Conservation (phyloP, 768 basidiomycete species). For the Termitomyces sp. region DNA sequence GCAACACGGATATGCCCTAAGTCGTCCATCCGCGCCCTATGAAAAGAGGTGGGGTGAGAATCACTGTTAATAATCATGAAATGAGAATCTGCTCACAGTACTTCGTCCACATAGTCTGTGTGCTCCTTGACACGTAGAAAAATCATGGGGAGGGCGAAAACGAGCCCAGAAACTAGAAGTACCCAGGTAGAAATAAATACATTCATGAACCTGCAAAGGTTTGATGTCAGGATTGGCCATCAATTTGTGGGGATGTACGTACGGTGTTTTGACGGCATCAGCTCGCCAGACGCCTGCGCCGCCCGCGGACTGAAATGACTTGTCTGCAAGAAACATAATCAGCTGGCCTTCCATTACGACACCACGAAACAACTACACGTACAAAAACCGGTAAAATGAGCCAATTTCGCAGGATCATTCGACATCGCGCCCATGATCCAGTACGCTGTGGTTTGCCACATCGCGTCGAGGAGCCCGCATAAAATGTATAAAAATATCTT, state of each 20-base stretch:
- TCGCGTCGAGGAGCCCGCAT: conserved; percentile 73
- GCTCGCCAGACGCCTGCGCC: conserved; percentile 71
- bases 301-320: conserved; percentile 74
- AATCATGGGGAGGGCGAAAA: conserved; percentile 74
- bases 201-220: conserved; percentile 51
- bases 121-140: conserved; percentile 64
- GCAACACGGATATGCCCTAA: conserved; percentile 26
- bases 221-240: background rate
- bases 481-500: conserved; percentile 64
- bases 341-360: background rate
- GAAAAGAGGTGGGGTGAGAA: background rate
- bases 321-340: conserved; percentile 37
- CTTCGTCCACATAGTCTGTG: conserved; percentile 49
- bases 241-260: background rate
- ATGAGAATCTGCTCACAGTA: conserved; percentile 34
- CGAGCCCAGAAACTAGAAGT: conserved; percentile 60
- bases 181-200: conserved; percentile 74
- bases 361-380: conserved; percentile 25
- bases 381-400: conserved; percentile 83
- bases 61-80: background rate
- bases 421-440: conserved; percentile 88
- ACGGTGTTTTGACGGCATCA: conserved; percentile 54
- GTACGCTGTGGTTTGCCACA: conserved; percentile 84
- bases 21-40: conserved; percentile 43
- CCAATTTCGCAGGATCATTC: conserved; percentile 76